A percentile compares a stretch with the other conserved stretches of the same genome.
Evolutionary conservation across 1,284 basidiomycete genomes (phyloP).

Genomic region (Rhodotorula mucilaginosa): DNA sequence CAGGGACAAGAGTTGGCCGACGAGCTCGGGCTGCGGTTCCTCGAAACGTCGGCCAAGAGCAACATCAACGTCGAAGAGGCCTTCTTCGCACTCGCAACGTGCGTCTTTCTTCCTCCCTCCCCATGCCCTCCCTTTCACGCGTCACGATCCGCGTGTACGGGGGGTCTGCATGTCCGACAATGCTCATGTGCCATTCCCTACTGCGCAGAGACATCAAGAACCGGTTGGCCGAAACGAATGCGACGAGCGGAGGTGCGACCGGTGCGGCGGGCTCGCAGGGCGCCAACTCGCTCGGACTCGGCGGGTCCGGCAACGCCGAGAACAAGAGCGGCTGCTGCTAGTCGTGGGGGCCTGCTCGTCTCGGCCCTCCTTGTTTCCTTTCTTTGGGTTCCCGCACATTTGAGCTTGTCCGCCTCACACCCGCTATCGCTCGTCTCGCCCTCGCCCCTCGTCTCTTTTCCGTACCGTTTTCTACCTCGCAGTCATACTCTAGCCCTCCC

Average conservation of each 20-base stretch:
- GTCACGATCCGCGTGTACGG: conserved; percentile 4
- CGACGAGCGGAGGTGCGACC: conserved; percentile 12
- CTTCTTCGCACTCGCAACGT: conserved; percentile 96
- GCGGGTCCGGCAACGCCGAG: conserved; percentile 18
- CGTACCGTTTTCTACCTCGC: not conserved
- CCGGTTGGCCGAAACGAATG: conserved; percentile 80
- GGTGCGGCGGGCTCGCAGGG: conserved; percentile 26
- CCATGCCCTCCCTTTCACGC: conserved; percentile 19
- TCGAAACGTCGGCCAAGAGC: conserved; percentile 97
- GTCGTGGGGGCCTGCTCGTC: not conserved
- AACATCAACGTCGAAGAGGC: conserved; percentile 99
- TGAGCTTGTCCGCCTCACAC: not conserved
- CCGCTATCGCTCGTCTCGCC: not conserved
- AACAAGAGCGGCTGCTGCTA: conserved; percentile 40
- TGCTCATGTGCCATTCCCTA: not conserved
- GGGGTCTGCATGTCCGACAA: not conserved
- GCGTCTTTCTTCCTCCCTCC: conserved; percentile 44
- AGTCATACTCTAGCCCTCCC: not conserved
- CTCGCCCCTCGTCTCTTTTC: not conserved
- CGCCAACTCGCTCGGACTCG: conserved; percentile 10
- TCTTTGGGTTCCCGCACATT: not conserved
- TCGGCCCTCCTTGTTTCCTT: not conserved
- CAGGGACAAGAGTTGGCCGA: conserved; percentile 69
- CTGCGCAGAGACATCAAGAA: conserved; percentile 84
- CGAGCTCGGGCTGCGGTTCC: conserved; percentile 89